Evolutionary conservation across 768 basidiomycete species (phyloP), one percentile per base, ranked within the genome.

Genomic region (Lentinus tigrinus): DNA sequence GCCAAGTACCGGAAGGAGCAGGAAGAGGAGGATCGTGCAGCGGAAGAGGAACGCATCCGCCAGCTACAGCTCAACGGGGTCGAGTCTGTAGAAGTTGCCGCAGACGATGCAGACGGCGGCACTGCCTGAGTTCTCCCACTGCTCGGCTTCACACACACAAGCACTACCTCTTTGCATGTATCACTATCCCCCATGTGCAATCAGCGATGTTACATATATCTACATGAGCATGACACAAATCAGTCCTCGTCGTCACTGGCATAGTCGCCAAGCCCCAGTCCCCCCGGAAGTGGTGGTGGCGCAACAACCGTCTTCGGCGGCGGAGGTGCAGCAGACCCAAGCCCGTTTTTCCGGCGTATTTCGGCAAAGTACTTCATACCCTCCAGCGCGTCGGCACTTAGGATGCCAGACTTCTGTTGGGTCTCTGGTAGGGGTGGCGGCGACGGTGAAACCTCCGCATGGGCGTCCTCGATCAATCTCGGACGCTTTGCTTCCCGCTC

Each of bases 361-460:
- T 94, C 89, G 8, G 95, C 87, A 69, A 97, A 94, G 67, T 93
- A 95, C 70, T 88, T 91, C 49, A 99, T 74, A 47, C 94, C 90
- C 65, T 96, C 93, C 24, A 98, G 70, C 11, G 96, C 91, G 65
- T 96, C 94, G 4, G 85, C 80, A 56, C 79, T 92, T 36, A 99
- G 77, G 39, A 99, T 71, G 0, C 93, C 89, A 27, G 65, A 70
- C 1, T 81, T 71, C 52, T 76, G 69, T 19, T 74, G 71, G 4
- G 72, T 71, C 57, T 75, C 65, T 52, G 70, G 54, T 43, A 65
- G 60, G n/a, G 70, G 63, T 50, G 63, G 64, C 26, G 70, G 63
- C 46, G 64, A 63, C 34, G 48, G 53, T 19, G 48, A 57, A 1
- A 26, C 10, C 16, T 48, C 52, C 19, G 69, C 39, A 16, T 52